Base-by-base conservation (phyloP, 2,329 filamentous ascomycete genomes). In the Claviceps sorghi region DNA sequence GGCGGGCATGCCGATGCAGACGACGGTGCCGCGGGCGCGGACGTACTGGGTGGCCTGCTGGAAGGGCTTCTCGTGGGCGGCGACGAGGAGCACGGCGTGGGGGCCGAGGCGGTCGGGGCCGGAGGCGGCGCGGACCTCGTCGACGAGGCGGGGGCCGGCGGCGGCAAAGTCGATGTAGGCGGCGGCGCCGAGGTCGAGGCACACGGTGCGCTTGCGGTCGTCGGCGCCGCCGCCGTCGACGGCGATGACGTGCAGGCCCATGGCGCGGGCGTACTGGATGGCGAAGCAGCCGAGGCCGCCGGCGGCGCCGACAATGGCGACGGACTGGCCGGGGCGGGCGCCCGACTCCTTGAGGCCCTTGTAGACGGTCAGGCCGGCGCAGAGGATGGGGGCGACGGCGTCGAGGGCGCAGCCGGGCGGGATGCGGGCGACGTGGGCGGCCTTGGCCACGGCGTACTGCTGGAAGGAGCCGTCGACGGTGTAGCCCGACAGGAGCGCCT, bases 401-500 rank as follows among this genome's bases (percentile, higher is more conserved):
- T 90, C 88, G 45, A 95, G 81, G 54, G 80, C 74, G 56, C 84
- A 78, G 17, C 84, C 80, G 68, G 90, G 84, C 58, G 86, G 86
- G 58, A 96, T 84, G 59, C 84, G 82, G 30, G 88, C 87, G 17
- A 93, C 82, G 68, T 95, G 87, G 19, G 84, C 80, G 17, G 88
- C 89, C 69, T 95, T 94, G 59, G 83, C 89, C 59, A 95, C 80
- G 67, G 79, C 81, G 73, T 95, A 96, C 74, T 95, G 83, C 74
- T 96, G 90, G 78, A 96, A 96, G 43, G 83, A 83, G 34, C 90
- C 90, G 66, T 95, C 87, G 65, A 95, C 88, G 4, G 88, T 94
- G 77, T 94, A 95, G 53, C 91, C 91, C 1, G 88, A 94, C 42
- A 95, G 79, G 38, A 78, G 72, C 29, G 86, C 80, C 54, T 86